Evolutionary conservation across 2,329 filamentous ascomycete species (phyloP).

Genomic region (Curvularia sp.): DNA sequence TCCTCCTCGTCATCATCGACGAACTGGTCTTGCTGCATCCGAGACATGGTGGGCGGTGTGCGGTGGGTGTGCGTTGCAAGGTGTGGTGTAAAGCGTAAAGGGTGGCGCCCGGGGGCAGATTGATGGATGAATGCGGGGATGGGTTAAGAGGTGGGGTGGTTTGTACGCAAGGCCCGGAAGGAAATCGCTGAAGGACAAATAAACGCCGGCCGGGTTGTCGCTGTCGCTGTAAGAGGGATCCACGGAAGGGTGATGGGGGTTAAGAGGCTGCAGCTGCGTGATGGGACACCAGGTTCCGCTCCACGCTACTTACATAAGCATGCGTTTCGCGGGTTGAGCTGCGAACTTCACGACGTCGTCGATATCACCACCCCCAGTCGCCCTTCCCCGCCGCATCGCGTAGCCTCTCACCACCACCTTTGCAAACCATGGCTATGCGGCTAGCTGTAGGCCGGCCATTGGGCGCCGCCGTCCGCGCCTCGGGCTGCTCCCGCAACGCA

Average conservation of each 20-base stretch:
- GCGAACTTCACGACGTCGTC: conserved; percentile 34
- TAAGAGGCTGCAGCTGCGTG: conserved; percentile 34
- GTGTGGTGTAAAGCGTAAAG: conserved; percentile 22
- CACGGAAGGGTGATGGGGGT: conserved; percentile 29
- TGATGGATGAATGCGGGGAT: conserved; percentile 15
- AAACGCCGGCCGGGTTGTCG: conserved; percentile 44
- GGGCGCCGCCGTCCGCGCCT: conserved; percentile 46
- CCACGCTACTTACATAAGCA: conserved; percentile 25
- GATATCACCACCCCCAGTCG: conserved; percentile 31
- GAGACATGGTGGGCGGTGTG: conserved; percentile 52
- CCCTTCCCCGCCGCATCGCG: conserved; percentile 34
- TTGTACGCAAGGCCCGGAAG: conserved; percentile 17
- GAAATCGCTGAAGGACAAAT: conserved; percentile 31
- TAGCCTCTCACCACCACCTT: conserved; percentile 26
- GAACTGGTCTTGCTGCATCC: conserved; percentile 60
- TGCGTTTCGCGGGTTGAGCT: conserved; percentile 20
- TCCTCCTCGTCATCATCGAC: conserved; percentile 62
- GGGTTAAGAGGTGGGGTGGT: conserved; percentile 10
- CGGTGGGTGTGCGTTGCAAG: conserved; percentile 10
- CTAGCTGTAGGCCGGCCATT: conserved; percentile 51
- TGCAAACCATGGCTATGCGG: conserved; percentile 51
- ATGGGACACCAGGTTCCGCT: conserved; percentile 25
- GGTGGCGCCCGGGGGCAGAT: conserved; percentile 37
- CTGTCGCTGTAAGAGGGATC: conserved; percentile 28
- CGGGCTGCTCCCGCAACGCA: conserved; percentile 41